Percentiles rank a stretch among this genome's conserved stretches.
These are phyloP conservation scores for Fusarium nisikadoi DNA, from an alignment of 2,329 filamentous ascomycete species.

Conservation along the genomic window DNA sequence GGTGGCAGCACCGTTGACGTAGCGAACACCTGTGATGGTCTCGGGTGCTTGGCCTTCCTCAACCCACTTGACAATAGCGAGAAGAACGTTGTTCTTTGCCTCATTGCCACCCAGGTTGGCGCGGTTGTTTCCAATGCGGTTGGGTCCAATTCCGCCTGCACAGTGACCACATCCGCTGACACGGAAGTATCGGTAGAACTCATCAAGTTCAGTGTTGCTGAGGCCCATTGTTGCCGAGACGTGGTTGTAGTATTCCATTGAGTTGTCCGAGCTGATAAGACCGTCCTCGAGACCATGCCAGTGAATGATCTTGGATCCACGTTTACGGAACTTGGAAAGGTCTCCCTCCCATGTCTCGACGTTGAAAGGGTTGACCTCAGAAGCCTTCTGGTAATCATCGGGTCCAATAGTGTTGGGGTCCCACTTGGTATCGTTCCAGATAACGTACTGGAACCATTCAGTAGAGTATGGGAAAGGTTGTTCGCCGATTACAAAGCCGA, in stretches of 20 bases:
- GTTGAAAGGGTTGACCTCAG: conserved; percentile 22
- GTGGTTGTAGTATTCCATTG: conserved; percentile 43
- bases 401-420: conserved; percentile 40
- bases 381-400: conserved; percentile 54
- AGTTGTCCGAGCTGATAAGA: conserved; percentile 38
- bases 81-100: conserved; percentile 56
- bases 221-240: conserved; percentile 43
- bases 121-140: conserved; percentile 45
- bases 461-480: conserved; percentile 17
- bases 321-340: conserved; percentile 51
- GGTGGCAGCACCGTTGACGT: background rate
- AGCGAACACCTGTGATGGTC: conserved; percentile 50
- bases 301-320: conserved; percentile 57
- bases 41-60: conserved; percentile 57
- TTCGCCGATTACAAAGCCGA: conserved; percentile 42
- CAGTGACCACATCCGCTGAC: conserved; percentile 64
- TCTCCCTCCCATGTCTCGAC: conserved; percentile 51
- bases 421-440: conserved; percentile 53
- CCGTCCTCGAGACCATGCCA: conserved; percentile 55
- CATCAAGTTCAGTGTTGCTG: conserved; percentile 50
- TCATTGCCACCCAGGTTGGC: conserved; percentile 41
- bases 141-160: conserved; percentile 56
- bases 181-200: conserved; percentile 64
- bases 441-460: conserved; percentile 53
- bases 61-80: conserved; percentile 62